Evolutionary conservation across 257 asterid genomes (phyloP).

Genomic region (Solanum sparsipilum): DNA sequence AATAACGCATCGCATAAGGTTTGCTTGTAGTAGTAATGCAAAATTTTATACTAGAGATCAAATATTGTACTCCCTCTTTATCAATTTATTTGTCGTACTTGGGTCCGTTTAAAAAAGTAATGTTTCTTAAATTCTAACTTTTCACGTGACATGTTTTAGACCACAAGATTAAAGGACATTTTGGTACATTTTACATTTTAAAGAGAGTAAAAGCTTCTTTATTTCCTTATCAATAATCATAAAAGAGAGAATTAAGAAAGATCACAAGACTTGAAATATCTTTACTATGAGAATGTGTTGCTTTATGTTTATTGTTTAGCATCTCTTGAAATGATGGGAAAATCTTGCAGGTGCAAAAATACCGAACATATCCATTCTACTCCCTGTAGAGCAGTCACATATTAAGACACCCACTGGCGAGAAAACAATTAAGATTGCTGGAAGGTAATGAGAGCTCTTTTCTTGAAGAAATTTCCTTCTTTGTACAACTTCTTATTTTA

Average conservation of each 20-base stretch:
- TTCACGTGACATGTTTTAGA: too few relatives aligned
- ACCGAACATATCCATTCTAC: conserved; percentile 63
- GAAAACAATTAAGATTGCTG: conserved; percentile 55
- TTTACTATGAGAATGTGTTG: neutral
- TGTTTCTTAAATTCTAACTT: too few relatives aligned
- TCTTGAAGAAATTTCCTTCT: neutral
- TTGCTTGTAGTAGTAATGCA: neutral
- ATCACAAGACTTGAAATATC: neutral
- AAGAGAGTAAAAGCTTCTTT: neutral
- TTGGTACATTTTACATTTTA: too few relatives aligned
- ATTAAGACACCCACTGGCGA: conserved; percentile 57
- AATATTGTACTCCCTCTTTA: neutral
- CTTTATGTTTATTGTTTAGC: neutral
- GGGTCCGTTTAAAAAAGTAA: too few relatives aligned
- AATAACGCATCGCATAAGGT: neutral
- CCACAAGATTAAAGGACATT: too few relatives aligned
- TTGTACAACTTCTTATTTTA: neutral
- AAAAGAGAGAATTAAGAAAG: neutral
- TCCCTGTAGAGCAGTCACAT: conserved; percentile 55
- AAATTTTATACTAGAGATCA: neutral
- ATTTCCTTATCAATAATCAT: neutral
- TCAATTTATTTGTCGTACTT: neutral
- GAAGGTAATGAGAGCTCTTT: conserved; percentile 40
- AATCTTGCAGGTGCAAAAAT: conserved; percentile 59
- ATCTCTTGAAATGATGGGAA: conserved; percentile 1